These are phyloP conservation scores for Fusarium acutatum DNA, from an alignment of 2,329 filamentous ascomycete genomes.

Conservation along the genomic window DNA sequence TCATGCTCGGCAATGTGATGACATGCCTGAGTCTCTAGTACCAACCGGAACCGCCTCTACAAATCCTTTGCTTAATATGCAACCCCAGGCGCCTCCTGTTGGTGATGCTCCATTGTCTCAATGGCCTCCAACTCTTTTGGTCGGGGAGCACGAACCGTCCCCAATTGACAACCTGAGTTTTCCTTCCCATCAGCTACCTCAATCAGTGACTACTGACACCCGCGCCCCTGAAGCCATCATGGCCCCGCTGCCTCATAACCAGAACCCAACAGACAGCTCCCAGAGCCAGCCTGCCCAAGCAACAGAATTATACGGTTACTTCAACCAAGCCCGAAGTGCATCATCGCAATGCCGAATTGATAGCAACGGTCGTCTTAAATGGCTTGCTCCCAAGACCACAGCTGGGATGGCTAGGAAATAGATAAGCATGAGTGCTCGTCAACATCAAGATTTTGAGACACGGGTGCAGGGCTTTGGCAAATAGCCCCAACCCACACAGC, in stretches of 20 bases:
- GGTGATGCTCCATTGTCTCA: fast-evolving
- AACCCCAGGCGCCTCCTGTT: background rate
- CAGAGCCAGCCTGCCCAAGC: background rate
- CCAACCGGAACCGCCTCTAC: background rate
- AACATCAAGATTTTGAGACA: fast-evolving
- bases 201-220: fast-evolving
- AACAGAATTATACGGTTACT: background rate
- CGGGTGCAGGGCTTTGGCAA: background rate
- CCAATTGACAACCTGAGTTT: background rate
- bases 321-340: background rate
- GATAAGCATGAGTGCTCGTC: background rate
- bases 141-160: too few species aligned
- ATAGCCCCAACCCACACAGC: too few species aligned
- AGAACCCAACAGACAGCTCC: background rate
- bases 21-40: fast-evolving
- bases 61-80: fast-evolving
- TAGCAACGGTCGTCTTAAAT: background rate
- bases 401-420: background rate
- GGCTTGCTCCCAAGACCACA: background rate
- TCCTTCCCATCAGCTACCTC: background rate
- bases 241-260: background rate
- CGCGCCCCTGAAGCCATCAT: background rate
- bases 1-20: fast-evolving
- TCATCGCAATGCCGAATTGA: background rate
- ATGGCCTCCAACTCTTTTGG: background rate